phyloP scores from a whole-genome alignment of 1,139 yeast species.

The Saccharomycopsis crataegensis region DNA sequence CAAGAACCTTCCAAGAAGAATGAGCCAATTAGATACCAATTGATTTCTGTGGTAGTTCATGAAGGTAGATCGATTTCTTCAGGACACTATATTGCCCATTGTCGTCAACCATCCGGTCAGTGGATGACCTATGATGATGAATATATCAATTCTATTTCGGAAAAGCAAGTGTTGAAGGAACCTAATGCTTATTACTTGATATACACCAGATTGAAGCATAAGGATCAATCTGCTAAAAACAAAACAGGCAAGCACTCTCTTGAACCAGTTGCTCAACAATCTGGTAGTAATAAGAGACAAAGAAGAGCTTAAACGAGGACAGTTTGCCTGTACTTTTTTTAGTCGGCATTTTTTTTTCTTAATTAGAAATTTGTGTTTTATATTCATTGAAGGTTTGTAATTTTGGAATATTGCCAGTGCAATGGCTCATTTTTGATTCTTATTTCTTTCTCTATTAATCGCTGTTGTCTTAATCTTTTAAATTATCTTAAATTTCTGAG shows the following conservation, averaged over 20 bases:
- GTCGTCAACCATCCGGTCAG: slow-evolving; percentile 82
- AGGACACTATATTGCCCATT: slow-evolving; percentile 90
- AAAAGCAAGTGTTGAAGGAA: slow-evolving; percentile 67
- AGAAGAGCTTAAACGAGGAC: neutral
- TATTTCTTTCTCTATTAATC: no score
- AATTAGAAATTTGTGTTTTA: neutral
- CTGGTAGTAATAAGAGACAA: neutral
- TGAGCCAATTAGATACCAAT: slow-evolving; percentile 56
- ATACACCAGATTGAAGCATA: slow-evolving; percentile 54
- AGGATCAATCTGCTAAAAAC: slow-evolving; percentile 1
- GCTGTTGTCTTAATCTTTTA: no score
- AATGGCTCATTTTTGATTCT: no score
- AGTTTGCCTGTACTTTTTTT: neutral
- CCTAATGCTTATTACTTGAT: slow-evolving; percentile 86
- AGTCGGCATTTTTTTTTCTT: neutral
- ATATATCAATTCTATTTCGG: slow-evolving; percentile 64
- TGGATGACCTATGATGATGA: slow-evolving; percentile 98
- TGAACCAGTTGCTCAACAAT: neutral
- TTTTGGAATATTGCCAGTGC: no score
- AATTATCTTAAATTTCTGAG: no score
- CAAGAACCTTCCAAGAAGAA: neutral
- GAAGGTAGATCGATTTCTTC: slow-evolving; percentile 89
- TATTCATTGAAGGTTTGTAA: no score
- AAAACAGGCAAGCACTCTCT: neutral
- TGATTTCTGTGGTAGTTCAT: slow-evolving; percentile 84